phyloP scores from a whole-genome alignment of 2,329 filamentous ascomycete genomes.

The Arthroderma sp. region DNA sequence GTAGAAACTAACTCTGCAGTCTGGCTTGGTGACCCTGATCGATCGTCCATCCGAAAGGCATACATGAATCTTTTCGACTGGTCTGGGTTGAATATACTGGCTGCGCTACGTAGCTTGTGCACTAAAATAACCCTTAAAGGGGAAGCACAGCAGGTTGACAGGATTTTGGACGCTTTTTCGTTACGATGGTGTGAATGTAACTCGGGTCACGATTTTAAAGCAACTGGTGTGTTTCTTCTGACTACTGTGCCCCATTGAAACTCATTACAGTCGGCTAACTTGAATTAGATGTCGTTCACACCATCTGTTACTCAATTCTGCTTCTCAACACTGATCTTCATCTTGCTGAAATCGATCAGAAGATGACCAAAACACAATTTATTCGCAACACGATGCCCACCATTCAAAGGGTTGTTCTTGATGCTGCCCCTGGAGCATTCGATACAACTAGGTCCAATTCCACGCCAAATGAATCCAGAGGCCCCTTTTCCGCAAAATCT shows the following conservation, averaged over 20 bases:
- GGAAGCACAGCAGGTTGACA: conserved; percentile 93
- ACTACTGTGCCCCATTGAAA: neutral
- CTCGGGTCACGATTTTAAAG: conserved; percentile 82
- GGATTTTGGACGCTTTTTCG: conserved; percentile 80
- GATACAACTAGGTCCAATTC: conserved; percentile 35
- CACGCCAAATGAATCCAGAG: neutral
- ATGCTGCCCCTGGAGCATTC: conserved; percentile 56
- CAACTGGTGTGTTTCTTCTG: conserved; percentile 47
- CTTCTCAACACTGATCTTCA: conserved; percentile 93
- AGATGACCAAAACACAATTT: conserved; percentile 92
- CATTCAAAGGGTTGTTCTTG: conserved; percentile 60
- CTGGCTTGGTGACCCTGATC: conserved; percentile 59
- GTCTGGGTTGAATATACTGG: conserved; percentile 63
- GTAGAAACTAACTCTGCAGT: conserved; percentile 67
- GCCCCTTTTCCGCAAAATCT: conserved; percentile 9
- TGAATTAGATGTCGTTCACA: conserved; percentile 76
- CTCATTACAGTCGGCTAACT: conserved; percentile 1
- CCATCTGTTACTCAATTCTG: conserved; percentile 90
- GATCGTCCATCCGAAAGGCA: conserved; percentile 47
- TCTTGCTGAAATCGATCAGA: conserved; percentile 83
- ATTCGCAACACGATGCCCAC: conserved; percentile 93
- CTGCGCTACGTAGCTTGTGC: conserved; percentile 67
- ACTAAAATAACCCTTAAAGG: conserved; percentile 68
- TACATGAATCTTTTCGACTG: conserved; percentile 95
- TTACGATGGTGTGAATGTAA: conserved; percentile 91